These are phyloP conservation scores for Colletotrichum orchidophilum DNA, from an alignment of 2,329 filamentous ascomycete genomes.

Conservation along the genomic window DNA sequence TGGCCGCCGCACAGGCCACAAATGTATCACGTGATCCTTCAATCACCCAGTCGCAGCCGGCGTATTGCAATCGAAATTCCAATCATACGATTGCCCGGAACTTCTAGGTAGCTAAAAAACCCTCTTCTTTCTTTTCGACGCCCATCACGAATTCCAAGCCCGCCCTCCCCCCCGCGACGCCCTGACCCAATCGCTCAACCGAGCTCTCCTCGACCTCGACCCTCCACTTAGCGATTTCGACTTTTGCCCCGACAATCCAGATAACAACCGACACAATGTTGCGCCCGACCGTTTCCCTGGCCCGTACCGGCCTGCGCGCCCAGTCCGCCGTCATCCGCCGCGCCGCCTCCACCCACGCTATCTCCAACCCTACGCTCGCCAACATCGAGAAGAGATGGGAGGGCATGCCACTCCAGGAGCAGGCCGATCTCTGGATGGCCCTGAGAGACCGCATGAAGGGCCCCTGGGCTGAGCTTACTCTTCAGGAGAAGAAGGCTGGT, in stretches of 20 bases:
- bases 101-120: constrained; percentile 35
- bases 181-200: constrained; percentile 42
- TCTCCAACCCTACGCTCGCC: constrained; percentile 96
- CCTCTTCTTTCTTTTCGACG: constrained; percentile 31
- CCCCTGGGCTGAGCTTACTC: constrained; percentile 93
- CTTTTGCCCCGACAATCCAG: constrained; percentile 30
- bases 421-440: constrained; percentile 99
- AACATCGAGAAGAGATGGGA: constrained; percentile 99
- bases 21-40: not conserved
- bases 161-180: constrained; percentile 21
- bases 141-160: constrained; percentile 14
- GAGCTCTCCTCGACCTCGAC: constrained; percentile 34
- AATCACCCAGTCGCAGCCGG: constrained; percentile 30
- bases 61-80: constrained; percentile 35
- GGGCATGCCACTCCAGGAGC: constrained; percentile 95
- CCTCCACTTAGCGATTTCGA: constrained; percentile 30
- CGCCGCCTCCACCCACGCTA: constrained; percentile 82
- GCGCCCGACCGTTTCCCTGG: constrained; percentile 61
- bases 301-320: constrained; percentile 58
- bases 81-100: constrained; percentile 35
- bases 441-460: constrained; percentile 98
- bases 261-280: constrained; percentile 54
- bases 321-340: constrained; percentile 57
- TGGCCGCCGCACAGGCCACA: constrained; percentile 3
- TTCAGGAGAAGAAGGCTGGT: constrained; percentile 99